phyloP scores from a whole-genome alignment of 768 basidiomycete genomes.

The Gyrodon lividus region DNA sequence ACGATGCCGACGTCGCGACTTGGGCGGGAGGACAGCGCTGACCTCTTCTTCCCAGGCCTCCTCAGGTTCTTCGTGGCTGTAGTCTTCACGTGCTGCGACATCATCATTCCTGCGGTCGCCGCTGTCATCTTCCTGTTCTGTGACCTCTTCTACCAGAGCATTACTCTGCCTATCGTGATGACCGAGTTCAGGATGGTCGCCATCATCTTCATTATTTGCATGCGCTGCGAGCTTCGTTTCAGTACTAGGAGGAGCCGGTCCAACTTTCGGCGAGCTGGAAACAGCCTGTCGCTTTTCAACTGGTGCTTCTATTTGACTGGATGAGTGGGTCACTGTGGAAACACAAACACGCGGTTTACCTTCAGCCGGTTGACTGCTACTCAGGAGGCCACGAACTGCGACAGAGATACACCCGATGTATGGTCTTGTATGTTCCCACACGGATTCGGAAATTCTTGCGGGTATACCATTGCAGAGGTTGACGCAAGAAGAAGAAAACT shows the following conservation, averaged over 20 bases:
- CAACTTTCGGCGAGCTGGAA: background rate
- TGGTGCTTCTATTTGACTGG: background rate
- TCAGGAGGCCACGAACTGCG: background rate
- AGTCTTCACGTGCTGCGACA: background rate
- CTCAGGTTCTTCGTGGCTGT: background rate
- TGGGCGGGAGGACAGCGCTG: background rate
- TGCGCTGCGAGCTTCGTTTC: background rate
- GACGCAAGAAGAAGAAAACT: conserved; percentile 17
- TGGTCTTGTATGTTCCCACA: conserved; percentile 17
- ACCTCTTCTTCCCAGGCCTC: conserved; percentile 7
- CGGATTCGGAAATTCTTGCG: conserved; percentile 21
- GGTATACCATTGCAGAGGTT: conserved; percentile 19
- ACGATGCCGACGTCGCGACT: conserved; percentile 6
- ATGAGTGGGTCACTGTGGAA: background rate
- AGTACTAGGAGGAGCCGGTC: background rate
- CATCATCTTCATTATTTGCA: background rate
- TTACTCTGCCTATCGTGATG: too few species aligned
- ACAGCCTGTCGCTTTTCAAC: background rate
- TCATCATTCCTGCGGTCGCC: conserved; percentile 9
- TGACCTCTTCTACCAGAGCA: background rate
- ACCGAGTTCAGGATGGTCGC: background rate
- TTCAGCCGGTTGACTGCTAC: background rate
- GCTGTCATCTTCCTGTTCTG: background rate
- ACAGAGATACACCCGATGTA: conserved; percentile 27
- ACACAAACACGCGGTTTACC: conserved; percentile 1